Percentiles rank a stretch among this genome's conserved stretches.
Evolutionary conservation across 176 grass and related monocot species (phyloP).

Genomic region (Bromus sterilis): DNA sequence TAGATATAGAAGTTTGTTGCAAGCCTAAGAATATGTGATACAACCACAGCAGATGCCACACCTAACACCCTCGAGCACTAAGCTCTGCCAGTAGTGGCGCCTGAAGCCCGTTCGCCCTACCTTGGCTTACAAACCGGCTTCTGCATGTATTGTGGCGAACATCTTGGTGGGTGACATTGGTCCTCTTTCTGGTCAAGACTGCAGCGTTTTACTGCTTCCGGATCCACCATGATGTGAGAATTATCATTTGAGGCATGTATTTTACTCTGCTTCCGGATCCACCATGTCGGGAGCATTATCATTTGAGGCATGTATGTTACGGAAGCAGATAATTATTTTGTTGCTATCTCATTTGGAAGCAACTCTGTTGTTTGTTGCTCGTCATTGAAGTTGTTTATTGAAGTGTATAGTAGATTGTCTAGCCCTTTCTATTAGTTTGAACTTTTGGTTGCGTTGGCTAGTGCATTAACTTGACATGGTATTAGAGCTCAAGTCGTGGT

Average conservation of each 20-base stretch:
- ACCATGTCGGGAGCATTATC: too few relatives aligned
- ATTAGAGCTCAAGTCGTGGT: too few relatives aligned
- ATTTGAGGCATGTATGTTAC: too few relatives aligned
- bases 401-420: too few relatives aligned
- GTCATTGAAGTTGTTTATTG: background rate
- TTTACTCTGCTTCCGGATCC: too few relatives aligned
- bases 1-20: background rate
- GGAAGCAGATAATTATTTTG: too few relatives aligned
- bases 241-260: background rate
- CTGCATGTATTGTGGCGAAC: background rate
- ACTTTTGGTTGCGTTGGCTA: too few relatives aligned
- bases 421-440: too few relatives aligned
- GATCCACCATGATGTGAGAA: background rate
- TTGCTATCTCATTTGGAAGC: too few relatives aligned
- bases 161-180: background rate
- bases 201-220: background rate
- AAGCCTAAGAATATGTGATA: background rate
- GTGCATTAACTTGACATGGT: too few relatives aligned
- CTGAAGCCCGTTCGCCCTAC: background rate
- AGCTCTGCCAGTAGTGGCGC: background rate
- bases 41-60: background rate
- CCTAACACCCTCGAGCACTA: too few relatives aligned
- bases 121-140: background rate
- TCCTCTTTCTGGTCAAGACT: background rate
- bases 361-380: background rate